Evolutionary conservation across 2,329 filamentous ascomycete genomes (phyloP), one percentile per base, ranked within the genome.

Genomic region (Dactylellina cionopaga): DNA sequence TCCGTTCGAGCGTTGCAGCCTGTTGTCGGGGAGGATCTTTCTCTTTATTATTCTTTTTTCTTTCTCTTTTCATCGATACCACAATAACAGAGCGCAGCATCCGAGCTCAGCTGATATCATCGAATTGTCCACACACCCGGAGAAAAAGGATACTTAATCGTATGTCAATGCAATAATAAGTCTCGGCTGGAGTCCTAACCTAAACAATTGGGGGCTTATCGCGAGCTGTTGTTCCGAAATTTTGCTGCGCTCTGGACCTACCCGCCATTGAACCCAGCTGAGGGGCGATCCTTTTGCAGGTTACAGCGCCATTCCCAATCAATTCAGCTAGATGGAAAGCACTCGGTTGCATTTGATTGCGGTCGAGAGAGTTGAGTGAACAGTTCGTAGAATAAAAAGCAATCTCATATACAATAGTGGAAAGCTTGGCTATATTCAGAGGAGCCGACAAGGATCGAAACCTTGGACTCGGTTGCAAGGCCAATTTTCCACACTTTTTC

Each of bases 391-490:
- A 39, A 41, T 17, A 70, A 71, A 71, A 71, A 71, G 66, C 66
- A 71, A 71, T 19, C 31, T 31, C n/a, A 17, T 33, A 47, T n/a
- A 39, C 25, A 49, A 44, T 29, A 35, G 27, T 47, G 29, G 41
- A 63, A 71, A 71, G 51, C 56, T 64, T 71, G 49, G 66, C 56
- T 58, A 49, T 46, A 71, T 71, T 71, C 49, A 71, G 64, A 29
- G 54, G 55, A 69, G 52, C 41, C 33, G 66, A 58, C 66, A 71
- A 54, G 66, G 66, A 71, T 71, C 44, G 43, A 64, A 70, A 71
- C 66, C 66, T 71, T 71, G 66, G 66, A 44, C 66, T 71, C 66
- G 66, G 66, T 71, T 71, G 55, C 58, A 64, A 56, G 66, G 64
- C 64, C 66, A 62, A 71, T 71, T 63, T 70, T 70, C 58, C 58